Base-by-base conservation (phyloP, 495 filamentous ascomycete genomes). In the Symbiotaphrina buchneri region DNA sequence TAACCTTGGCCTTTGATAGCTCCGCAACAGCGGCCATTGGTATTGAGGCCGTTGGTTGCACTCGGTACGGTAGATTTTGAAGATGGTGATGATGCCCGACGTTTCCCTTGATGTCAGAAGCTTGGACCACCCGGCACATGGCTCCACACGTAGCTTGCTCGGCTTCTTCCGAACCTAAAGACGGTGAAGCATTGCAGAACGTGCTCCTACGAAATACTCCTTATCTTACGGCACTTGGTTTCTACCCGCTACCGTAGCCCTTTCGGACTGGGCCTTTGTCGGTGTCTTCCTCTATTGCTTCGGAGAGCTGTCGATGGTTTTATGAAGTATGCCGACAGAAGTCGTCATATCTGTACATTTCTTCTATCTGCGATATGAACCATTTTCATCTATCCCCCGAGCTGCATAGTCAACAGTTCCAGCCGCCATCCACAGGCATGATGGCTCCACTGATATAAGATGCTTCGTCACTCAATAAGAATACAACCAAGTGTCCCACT, bases 1-100 rank as follows among this genome's bases (percentile, higher is more conserved):
- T 55, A 22, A 49, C 46, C 46, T 58, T 55, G 23, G 59, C 55
- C 31, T 54, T 46, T 18, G 61, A 56, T 39, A 57, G 34, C 35
- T 51, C 37, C 41, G 46, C 46, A 42, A 57, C 32, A 41, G 40
- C 41, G 35, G 55, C 52, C 58, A 64, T 52, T 33, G 27, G 5
- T 22, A 13, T 11, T 31, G 23, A 6, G 27, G 35, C 10, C 35
- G 39, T 16, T 41, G 39, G 2, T 14, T 37, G 13, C 41, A 13
- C 22, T 25, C 8, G 22, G 22, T 25, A 8, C 22, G 39, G 42
- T 39, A 31, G 35, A 18, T 27, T 22, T n/a, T 18, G 20, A 32
- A 28, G 32, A 21, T 22, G 38, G 34, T 32, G 27, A 10, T 2
- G 27, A 15, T 13, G 17, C 27, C 18, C 28, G 18, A 30, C 19